Percentiles rank a stretch among this genome's conserved stretches.
Evolutionary conservation across 805 yeast genomes (phyloP).

Genomic region (Monosporozyma yasuniensis): DNA sequence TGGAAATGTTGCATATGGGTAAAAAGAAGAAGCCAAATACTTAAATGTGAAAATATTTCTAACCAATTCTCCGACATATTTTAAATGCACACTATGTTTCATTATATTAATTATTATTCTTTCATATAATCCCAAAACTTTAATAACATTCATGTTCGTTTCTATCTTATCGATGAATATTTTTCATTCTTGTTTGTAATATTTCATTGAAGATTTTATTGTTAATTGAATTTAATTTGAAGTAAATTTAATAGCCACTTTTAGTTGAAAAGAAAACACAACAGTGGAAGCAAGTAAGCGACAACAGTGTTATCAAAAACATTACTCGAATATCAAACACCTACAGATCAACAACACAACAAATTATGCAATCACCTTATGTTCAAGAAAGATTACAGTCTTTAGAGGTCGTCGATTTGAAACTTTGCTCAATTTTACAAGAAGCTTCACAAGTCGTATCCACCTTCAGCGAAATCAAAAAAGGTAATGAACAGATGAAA

Average conservation of each 20-base stretch:
- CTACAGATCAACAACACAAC: too few species aligned
- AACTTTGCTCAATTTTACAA: conserved; percentile 20
- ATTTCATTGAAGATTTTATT: neutral
- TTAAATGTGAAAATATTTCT: too few species aligned
- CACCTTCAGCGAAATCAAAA: conserved; percentile 25
- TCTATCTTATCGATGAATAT: neutral
- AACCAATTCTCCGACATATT: neutral
- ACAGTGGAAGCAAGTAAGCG: neutral
- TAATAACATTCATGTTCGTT: neutral
- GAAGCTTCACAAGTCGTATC: conserved; percentile 26
- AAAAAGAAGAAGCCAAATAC: neutral
- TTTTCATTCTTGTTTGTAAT: neutral
- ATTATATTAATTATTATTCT: neutral
- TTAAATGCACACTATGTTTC: neutral
- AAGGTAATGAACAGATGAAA: conserved; percentile 23
- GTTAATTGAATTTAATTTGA: neutral
- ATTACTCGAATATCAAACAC: too few species aligned
- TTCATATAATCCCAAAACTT: neutral
- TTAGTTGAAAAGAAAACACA: too few species aligned
- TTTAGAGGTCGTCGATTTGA: conserved; percentile 21
- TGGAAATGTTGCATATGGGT: neutral
- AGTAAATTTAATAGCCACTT: too few species aligned
- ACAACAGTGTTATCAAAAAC: too few species aligned
- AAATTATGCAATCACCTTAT: conserved; percentile 25
- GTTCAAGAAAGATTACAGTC: conserved; percentile 25